Conservation (phyloP, 2,329 filamentous ascomycete species). For the Epichloe typhina region DNA sequence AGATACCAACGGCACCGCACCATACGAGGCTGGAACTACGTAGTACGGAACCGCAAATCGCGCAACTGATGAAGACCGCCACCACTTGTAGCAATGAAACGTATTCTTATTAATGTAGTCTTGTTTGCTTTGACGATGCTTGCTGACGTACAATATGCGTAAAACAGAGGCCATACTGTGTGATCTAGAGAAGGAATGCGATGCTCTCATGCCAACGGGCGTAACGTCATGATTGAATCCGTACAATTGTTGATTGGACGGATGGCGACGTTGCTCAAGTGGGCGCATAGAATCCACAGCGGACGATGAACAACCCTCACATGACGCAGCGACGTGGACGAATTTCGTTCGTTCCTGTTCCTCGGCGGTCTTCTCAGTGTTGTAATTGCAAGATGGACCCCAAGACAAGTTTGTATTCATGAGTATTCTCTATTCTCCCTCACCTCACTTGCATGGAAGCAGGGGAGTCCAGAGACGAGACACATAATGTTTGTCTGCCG, state of each 20-base stretch:
- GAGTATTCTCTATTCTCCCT: no score
- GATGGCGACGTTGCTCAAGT: neutral
- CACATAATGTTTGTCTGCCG: no score
- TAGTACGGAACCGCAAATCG: neutral
- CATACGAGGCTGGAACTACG: neutral
- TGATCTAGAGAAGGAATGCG: neutral
- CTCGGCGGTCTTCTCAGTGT: no score
- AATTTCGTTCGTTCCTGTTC: neutral
- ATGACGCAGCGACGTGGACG: constrained; percentile 1
- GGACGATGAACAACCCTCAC: neutral
- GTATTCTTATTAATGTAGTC: no score
- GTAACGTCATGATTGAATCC: neutral
- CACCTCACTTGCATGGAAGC: no score
- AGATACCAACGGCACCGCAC: neutral
- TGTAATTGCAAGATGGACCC: no score
- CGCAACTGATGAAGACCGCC: neutral
- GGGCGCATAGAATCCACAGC: neutral
- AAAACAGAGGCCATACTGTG: neutral
- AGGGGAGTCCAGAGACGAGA: no score
- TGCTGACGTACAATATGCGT: neutral
- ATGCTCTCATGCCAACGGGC: neutral
- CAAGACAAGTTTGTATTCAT: no score
- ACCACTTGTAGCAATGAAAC: neutral
- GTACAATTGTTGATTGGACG: neutral
- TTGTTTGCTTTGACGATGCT: neutral